phyloP scores from a whole-genome alignment of 177 flowering plant species.

The Tripterygium wilfordii region DNA sequence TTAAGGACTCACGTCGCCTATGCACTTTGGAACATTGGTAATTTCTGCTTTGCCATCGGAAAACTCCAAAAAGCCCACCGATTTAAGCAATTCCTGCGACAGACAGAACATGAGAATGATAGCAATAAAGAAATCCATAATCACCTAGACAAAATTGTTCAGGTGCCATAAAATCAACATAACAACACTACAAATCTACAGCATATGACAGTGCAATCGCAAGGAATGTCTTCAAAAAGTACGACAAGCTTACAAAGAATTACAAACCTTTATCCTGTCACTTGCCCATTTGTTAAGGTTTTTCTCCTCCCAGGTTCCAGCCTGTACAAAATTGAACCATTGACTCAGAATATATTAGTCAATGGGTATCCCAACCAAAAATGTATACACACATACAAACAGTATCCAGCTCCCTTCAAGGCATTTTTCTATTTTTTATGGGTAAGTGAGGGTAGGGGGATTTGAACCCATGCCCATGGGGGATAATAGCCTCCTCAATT shows the following conservation, averaged over 20 bases:
- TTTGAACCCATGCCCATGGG: too few relatives aligned
- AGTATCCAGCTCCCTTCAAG: background rate
- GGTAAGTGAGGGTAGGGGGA: too few relatives aligned
- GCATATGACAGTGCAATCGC: too few relatives aligned
- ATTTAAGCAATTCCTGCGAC: constrained; percentile 64
- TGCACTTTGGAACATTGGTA: constrained; percentile 65
- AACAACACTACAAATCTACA: too few relatives aligned
- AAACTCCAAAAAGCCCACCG: constrained; percentile 61
- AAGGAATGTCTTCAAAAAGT: too few relatives aligned
- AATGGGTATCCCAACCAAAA: background rate
- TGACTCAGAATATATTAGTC: background rate
- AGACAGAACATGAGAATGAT: background rate
- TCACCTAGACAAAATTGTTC: background rate
- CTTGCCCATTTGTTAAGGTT: constrained; percentile 85
- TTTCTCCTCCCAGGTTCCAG: constrained; percentile 99
- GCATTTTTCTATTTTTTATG: too few relatives aligned
- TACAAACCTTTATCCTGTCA: constrained; percentile 69
- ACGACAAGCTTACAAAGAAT: too few relatives aligned
- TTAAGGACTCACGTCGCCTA: constrained; percentile 83
- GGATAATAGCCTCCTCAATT: too few relatives aligned
- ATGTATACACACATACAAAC: background rate
- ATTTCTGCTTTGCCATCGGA: constrained; percentile 76
- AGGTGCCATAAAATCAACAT: too few relatives aligned
- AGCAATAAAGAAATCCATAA: background rate
- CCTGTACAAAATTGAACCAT: constrained; percentile 29